Conservation (phyloP, 2,329 filamentous ascomycete genomes). For the Talaromyces sp. region DNA sequence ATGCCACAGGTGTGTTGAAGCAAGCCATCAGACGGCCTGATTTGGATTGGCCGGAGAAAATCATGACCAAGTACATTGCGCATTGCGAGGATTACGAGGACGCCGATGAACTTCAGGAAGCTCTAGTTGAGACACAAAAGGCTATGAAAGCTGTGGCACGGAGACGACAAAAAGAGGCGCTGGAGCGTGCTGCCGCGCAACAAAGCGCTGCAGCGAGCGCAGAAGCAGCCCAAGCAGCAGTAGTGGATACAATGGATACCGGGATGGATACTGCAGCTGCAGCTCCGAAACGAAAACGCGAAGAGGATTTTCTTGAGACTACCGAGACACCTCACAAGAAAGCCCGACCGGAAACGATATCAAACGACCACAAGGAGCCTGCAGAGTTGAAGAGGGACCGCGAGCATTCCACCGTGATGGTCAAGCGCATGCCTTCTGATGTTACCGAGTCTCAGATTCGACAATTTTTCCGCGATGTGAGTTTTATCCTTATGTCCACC, state of each 20-base stretch:
- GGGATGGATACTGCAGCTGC: slow-evolving; percentile 10
- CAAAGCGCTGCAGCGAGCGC: slow-evolving; percentile 21
- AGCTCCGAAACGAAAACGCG: slow-evolving; percentile 69
- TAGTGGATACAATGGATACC: slow-evolving; percentile 6
- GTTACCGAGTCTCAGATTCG: slow-evolving; percentile 70
- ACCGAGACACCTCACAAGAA: slow-evolving; percentile 64
- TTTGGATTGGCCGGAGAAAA: slow-evolving; percentile 51
- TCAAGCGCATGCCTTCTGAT: slow-evolving; percentile 70
- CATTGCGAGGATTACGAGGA: slow-evolving; percentile 86
- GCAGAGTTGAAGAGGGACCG: slow-evolving; percentile 69
- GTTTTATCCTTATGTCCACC: slow-evolving; percentile 21
- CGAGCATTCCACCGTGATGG: slow-evolving; percentile 81
- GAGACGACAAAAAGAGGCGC: slow-evolving; percentile 59
- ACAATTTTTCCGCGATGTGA: slow-evolving; percentile 80
- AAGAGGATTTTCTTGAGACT: slow-evolving; percentile 49
- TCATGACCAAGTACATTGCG: slow-evolving; percentile 46
- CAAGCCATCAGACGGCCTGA: slow-evolving; percentile 60
- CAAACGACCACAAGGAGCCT: slow-evolving; percentile 29
- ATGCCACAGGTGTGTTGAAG: slow-evolving; percentile 72
- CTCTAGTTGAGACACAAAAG: slow-evolving; percentile 70
- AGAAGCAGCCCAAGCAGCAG: slow-evolving; percentile 18
- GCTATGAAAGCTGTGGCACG: slow-evolving; percentile 61
- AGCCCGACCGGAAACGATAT: slow-evolving; percentile 48
- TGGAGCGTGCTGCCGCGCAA: slow-evolving; percentile 10
- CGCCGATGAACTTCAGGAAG: slow-evolving; percentile 68